Evolutionary conservation across 192 early-diverging fungal species (phyloP), one percentile per base, ranked within the genome.

Genomic region (Umbelopsis vinacea): DNA sequence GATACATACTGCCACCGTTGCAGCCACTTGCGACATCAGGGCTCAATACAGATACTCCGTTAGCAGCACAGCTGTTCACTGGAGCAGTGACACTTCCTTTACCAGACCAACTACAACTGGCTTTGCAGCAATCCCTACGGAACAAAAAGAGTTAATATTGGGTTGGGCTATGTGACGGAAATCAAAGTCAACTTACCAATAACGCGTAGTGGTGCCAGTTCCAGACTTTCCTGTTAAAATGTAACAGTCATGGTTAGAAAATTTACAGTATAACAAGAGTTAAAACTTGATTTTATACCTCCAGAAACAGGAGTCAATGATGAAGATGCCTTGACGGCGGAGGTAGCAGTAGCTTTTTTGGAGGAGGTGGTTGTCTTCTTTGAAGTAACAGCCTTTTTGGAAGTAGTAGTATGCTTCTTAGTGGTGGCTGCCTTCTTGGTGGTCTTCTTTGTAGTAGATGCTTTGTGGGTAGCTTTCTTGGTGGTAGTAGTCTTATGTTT

Each of bases 91-190:
- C 74, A n/a, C 45, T 43, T n/a, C 69, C 74, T 48, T 76, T 76
- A 3, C 68, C 74, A 4, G 26, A 46, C 68, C 67, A 70, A 50
- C 54, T 52, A 7, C 74, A 69, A 22, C 68, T 69, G 38, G 74
- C 50, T 24, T 75, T 75, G 53, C 74, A 75, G 21, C 74, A 75
- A 52, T 75, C 74, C 67, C 67, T 63, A 63, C 17, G 21, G 7
- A 26, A 12, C 14, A 12, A 12, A 19, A 37, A 17, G 29, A 29
- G 29, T 29, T 29, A 29, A 3, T 29, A 29, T 29, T 29, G 29
- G 3, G 29, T 29, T 29, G 1, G 29, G 29, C 29, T 37, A 63
- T 9, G 4, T 8, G n/a, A n/a, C 2, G 15, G 29, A 29, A 1
- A 29, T 29, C 29, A 29, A 2, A 3, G 4, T 50, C 0, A n/a